Evolutionary conservation across 139 green algal species (phyloP).

Genomic region (Trebouxia sp.): DNA sequence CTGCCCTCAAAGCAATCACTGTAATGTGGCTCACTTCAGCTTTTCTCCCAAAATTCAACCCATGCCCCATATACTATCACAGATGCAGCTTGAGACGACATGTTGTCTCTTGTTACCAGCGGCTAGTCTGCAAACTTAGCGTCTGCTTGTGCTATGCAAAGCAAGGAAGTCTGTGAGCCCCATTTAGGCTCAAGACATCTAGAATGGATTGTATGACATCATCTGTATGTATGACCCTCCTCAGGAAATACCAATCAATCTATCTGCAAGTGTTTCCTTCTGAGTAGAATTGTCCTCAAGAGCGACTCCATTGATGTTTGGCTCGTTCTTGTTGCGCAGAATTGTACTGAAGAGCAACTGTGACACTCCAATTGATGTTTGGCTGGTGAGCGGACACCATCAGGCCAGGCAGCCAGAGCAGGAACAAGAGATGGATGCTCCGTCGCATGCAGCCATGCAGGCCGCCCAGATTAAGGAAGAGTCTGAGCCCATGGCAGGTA

Average conservation of each 20-base stretch:
- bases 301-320: too few relatives aligned
- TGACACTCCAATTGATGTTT: slow-evolving; percentile 64
- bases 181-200: too few relatives aligned
- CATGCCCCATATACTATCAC: neutral
- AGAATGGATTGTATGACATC: too few relatives aligned
- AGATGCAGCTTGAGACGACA: neutral
- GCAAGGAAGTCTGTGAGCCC: too few relatives aligned
- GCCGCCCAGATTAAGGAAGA: neutral
- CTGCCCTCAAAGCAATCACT: too few relatives aligned
- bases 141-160: neutral
- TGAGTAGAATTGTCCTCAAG: too few relatives aligned
- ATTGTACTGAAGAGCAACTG: slow-evolving; percentile 58
- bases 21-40: neutral
- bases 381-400: slow-evolving; percentile 54
- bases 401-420: slow-evolving; percentile 9
- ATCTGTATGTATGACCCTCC: too few relatives aligned
- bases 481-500: neutral
- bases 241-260: too few relatives aligned
- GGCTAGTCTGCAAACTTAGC: neutral
- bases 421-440: neutral
- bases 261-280: too few relatives aligned
- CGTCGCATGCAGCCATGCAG: neutral
- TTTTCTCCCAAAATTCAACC: neutral
- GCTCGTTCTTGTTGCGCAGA: slow-evolving; percentile 21
- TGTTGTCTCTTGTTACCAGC: neutral